These are phyloP conservation scores for Vanrija pseudolonga DNA, from an alignment of 1,284 basidiomycete genomes.

Conservation along the genomic window DNA sequence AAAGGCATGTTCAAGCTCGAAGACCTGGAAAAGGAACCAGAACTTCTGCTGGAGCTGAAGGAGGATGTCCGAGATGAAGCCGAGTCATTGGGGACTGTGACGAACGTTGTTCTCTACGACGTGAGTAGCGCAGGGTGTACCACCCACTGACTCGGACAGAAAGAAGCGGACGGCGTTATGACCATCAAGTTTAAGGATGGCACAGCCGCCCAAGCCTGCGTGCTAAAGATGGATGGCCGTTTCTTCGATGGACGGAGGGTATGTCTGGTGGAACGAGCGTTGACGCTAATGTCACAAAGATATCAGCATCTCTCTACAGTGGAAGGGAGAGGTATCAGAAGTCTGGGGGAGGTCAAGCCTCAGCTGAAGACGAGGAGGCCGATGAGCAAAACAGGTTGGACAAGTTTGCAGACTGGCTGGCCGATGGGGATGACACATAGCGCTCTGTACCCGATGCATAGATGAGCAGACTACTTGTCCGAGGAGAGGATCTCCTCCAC, in stretches of 20 bases:
- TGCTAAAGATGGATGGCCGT: constrained; percentile 93
- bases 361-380: constrained; percentile 51
- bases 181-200: constrained; percentile 92
- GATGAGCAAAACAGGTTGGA: constrained; percentile 81
- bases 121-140: constrained; percentile 55
- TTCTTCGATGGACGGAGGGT: constrained; percentile 75
- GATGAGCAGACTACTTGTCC: constrained; percentile 8
- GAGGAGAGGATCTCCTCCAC: constrained; percentile 64
- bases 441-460: background rate
- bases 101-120: constrained; percentile 94
- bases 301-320: constrained; percentile 74
- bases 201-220: constrained; percentile 80
- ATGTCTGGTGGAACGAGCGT: background rate
- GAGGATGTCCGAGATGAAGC: constrained; percentile 59
- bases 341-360: constrained; percentile 54
- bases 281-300: constrained; percentile 41
- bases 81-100: constrained; percentile 85
- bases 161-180: constrained; percentile 91
- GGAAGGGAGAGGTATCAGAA: constrained; percentile 79
- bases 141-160: constrained; percentile 54
- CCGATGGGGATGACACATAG: constrained; percentile 38
- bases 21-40: constrained; percentile 82
- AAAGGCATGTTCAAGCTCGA: constrained; percentile 91
- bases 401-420: constrained; percentile 81
- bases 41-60: constrained; percentile 61